Base-by-base conservation (phyloP, 768 basidiomycete genomes). In the Leccinum arenicola region DNA sequence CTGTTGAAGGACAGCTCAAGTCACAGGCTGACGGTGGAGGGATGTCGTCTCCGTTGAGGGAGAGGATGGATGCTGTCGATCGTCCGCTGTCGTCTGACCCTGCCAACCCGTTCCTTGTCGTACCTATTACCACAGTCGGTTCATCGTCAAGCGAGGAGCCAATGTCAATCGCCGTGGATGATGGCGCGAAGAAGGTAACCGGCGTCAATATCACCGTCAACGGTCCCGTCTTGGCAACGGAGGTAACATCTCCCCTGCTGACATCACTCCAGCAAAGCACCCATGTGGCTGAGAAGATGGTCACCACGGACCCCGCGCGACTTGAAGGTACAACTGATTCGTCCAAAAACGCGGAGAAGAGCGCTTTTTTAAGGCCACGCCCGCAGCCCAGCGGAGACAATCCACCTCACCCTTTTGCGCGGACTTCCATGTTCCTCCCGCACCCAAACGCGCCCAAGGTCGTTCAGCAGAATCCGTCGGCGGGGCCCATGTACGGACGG, bases 401-500 rank as follows among this genome's bases (percentile, higher is more conserved):
- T 31, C 50, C 61, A 6, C 57, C 67, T 3, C 70, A 72, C 38
- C 67, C 70, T 2, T 69, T 74, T 52, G 51, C 63, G 11, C 74
- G 80, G 23, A 71, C 74, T 19, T 79, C 78, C 52, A 62, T 82
- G 21, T 84, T 84, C 61, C 73, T 80, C 38, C 82, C 82, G 0
- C 82, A 84, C 63, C 82, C 82, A 1, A 80, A 81, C 67, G 83
- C 82, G 4, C 82, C 82, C 8, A 83, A 81, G 56, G 61, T 71
- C 33, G 59, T 54, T 2, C 35, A 25, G 17, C 25, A 52, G 12
- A 17, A 27, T 47, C 66, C 59, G 15, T 69, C 68, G 2, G 70
- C 73, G 2, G 85, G 85, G 0, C 86, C 85, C 3, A 83, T 87
- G 83, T 88, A 84, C 68, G 81, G 83, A 52, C 79, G 80, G 52